Conservation (phyloP, 345 rosid genomes). For the Brassica carinata region DNA sequence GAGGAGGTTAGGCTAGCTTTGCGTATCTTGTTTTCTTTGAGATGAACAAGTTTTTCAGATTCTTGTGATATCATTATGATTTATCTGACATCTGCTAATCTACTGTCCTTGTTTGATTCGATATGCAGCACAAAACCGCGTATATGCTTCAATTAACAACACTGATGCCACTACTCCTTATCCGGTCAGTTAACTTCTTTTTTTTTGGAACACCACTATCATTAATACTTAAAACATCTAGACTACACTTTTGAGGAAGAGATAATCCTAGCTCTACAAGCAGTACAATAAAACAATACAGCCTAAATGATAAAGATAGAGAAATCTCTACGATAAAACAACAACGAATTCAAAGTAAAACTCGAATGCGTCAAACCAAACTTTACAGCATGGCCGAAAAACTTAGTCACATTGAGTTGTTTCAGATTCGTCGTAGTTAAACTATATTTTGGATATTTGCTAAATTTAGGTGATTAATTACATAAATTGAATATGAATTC, state of each 20-base stretch:
- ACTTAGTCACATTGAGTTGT: too few species aligned
- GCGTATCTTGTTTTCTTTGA: neutral
- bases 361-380: too few species aligned
- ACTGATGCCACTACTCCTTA: neutral
- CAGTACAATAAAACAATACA: too few species aligned
- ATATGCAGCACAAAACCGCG: neutral
- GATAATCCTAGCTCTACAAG: too few species aligned
- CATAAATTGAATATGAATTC: neutral
- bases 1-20: slow-evolving; percentile 43
- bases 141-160: neutral
- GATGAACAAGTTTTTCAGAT: neutral
- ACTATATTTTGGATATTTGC: neutral
- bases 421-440: neutral
- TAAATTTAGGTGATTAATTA: slow-evolving; percentile 4
- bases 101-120: neutral
- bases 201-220: too few species aligned
- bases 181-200: neutral
- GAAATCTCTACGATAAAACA: too few species aligned
- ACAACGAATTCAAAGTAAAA: too few species aligned
- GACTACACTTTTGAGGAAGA: too few species aligned
- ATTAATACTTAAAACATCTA: too few species aligned
- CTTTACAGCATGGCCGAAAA: too few species aligned
- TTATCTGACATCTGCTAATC: neutral
- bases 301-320: too few species aligned
- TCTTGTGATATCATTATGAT: neutral